These are phyloP conservation scores for Metrosideros polymorpha DNA, from an alignment of 441 rosid species.

Conservation along the genomic window DNA sequence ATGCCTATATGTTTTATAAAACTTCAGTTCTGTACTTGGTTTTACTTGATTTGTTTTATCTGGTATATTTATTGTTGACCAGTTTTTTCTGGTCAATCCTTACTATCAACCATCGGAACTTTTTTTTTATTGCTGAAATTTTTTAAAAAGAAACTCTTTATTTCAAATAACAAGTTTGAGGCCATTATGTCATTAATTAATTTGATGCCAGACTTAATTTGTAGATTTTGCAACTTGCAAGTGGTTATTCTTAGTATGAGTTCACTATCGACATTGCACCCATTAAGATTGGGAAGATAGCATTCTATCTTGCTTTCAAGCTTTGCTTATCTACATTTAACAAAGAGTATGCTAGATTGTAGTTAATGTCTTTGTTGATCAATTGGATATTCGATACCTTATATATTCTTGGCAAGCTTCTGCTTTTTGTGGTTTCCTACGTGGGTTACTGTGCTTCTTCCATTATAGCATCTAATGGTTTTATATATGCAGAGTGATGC, in stretches of 20 bases:
- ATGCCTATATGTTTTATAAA: neutral
- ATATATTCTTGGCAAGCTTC: neutral
- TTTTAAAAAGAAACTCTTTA: neutral
- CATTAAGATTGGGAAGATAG: neutral
- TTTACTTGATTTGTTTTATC: neutral
- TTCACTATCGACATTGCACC: neutral
- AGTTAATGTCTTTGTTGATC: neutral
- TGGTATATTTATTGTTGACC: neutral
- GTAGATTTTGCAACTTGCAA: neutral
- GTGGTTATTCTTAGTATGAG: neutral
- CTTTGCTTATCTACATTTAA: neutral
- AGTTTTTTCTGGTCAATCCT: neutral
- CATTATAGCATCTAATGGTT: neutral
- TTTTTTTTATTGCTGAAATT: neutral
- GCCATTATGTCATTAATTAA: neutral
- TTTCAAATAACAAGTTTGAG: neutral
- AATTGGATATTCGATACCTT: neutral
- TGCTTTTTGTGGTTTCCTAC: neutral
- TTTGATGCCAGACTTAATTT: neutral
- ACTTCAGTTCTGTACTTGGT: neutral
- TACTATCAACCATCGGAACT: neutral
- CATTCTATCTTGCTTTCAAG: neutral
- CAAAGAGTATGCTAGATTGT: neutral
- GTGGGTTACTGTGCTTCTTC: neutral
- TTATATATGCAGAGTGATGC: conserved; percentile 47